Evolutionary conservation across 176 grass and related monocot species (phyloP).

Genomic region (Bothriochloa decipiens): DNA sequence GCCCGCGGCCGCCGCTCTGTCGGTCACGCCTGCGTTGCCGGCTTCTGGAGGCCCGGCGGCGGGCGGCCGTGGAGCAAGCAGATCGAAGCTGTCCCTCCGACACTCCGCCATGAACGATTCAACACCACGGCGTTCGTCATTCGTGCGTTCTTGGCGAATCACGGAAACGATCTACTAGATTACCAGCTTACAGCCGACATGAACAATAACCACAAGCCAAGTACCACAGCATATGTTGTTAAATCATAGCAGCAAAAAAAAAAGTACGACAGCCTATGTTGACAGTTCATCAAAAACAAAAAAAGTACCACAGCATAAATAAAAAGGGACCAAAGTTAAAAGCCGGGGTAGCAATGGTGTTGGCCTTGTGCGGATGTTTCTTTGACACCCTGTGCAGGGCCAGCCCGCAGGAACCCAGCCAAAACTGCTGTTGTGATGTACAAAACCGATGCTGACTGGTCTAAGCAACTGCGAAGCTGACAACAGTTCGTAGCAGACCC

Average conservation of each 20-base stretch:
- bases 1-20: not conserved
- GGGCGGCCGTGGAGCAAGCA: not conserved
- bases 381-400: too few relatives aligned
- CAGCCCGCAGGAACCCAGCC: not conserved
- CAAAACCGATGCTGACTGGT: not conserved
- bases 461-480: not conserved
- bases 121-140: not conserved
- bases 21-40: slow-evolving; percentile 3
- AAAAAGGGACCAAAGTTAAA: slow-evolving; percentile 3
- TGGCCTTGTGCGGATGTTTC: slow-evolving; percentile 8
- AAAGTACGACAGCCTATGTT: not conserved
- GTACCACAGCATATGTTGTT: too few relatives aligned
- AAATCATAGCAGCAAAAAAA: too few relatives aligned
- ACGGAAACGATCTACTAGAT: not conserved
- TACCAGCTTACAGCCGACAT: too few relatives aligned
- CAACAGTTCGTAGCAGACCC: not conserved
- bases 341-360: not conserved
- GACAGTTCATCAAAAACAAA: too few relatives aligned
- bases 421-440: not conserved
- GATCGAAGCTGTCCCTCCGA: too few relatives aligned
- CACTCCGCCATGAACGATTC: not conserved
- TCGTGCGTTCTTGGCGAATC: not conserved
- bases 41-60: not conserved
- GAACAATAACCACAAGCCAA: not conserved
- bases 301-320: not conserved